These are phyloP conservation scores for Musa beccarii DNA, from an alignment of 176 grass and related monocot genomes.

Conservation along the genomic window DNA sequence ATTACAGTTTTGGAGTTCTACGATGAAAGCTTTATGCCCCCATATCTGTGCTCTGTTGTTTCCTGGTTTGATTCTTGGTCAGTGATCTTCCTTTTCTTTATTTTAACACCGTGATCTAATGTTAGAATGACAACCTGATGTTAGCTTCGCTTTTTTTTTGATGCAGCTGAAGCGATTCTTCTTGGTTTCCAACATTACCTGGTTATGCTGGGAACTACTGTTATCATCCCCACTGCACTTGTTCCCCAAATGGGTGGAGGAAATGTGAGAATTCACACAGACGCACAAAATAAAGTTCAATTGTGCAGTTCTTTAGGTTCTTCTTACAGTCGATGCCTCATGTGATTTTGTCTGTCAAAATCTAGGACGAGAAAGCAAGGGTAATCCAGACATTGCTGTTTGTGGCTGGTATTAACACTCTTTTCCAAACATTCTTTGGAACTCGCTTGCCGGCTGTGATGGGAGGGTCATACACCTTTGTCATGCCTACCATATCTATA, in stretches of 20 bases:
- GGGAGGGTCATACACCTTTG: slow-evolving; percentile 72
- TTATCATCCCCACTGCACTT: slow-evolving; percentile 90
- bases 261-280: slow-evolving; percentile 46
- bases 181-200: slow-evolving; percentile 98
- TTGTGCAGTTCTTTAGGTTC: not conserved
- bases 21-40: too few relatives aligned
- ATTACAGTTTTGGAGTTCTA: too few relatives aligned
- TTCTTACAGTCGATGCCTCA: not conserved
- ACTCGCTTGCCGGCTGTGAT: slow-evolving; percentile 77
- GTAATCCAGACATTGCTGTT: slow-evolving; percentile 92
- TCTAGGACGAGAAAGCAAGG: slow-evolving; percentile 75
- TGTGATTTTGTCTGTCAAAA: not conserved
- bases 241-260: slow-evolving; percentile 96
- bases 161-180: slow-evolving; percentile 79
- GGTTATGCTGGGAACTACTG: slow-evolving; percentile 88
- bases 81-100: not conserved
- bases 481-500: slow-evolving; percentile 84
- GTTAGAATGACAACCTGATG: not conserved
- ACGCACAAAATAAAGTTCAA: not conserved
- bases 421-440: slow-evolving; percentile 79
- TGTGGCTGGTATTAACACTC: slow-evolving; percentile 85
- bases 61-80: not conserved
- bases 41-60: too few relatives aligned
- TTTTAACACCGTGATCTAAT: not conserved
- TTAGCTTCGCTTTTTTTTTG: not conserved